Evolutionary conservation across 164 flowering plant species (phyloP).

Genomic region (Echeveria elegans): DNA sequence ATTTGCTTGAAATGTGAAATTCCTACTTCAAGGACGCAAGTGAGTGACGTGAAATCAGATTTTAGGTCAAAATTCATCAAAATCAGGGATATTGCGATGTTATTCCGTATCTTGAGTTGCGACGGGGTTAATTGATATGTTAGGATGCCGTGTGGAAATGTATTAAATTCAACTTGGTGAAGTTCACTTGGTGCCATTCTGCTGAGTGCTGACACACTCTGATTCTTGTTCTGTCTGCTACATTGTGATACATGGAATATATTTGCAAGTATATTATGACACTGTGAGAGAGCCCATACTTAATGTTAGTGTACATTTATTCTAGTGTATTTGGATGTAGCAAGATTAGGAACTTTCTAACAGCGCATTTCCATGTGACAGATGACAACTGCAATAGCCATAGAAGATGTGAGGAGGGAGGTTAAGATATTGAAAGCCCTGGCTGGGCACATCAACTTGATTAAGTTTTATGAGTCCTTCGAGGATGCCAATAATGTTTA

Average conservation of each 20-base stretch:
- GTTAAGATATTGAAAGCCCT: constrained; percentile 64
- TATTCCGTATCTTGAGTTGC: neutral
- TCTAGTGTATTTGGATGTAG: neutral
- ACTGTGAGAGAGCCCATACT: neutral
- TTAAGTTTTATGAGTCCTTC: constrained; percentile 56
- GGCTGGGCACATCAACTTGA: constrained; percentile 57
- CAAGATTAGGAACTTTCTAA: neutral
- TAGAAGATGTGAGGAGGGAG: constrained; percentile 76
- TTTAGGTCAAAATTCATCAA: neutral
- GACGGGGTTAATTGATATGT: neutral
- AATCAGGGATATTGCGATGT: neutral
- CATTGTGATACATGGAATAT: neutral
- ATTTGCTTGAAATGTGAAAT: neutral
- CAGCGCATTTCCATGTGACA: constrained; percentile 21
- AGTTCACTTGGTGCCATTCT: neutral
- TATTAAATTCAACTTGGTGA: neutral
- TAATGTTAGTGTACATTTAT: neutral
- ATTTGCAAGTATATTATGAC: neutral
- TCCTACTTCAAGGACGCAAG: neutral
- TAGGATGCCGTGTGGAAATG: neutral
- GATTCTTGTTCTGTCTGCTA: neutral
- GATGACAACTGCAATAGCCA: constrained; percentile 73
- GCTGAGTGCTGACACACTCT: neutral
- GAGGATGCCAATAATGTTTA: constrained; percentile 70
- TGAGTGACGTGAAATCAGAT: neutral